A percentile compares a stretch with the other conserved stretches of the same genome.
Conservation (phyloP, 2,329 filamentous ascomycete genomes). For the Colletotrichum melonis region DNA sequence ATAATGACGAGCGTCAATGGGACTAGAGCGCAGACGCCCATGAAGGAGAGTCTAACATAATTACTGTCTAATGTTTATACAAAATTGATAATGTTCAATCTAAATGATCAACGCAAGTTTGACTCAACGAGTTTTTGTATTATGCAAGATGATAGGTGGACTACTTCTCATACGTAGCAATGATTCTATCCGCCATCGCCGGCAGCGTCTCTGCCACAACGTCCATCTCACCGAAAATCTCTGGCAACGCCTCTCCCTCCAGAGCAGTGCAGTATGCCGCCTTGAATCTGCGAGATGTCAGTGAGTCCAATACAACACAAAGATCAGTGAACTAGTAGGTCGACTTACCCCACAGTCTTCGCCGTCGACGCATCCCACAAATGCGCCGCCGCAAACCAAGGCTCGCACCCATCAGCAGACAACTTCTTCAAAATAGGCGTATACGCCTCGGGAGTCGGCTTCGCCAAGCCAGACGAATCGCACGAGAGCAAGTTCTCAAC, state of each 20-base stretch:
- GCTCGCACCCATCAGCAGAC: conserved; percentile 45
- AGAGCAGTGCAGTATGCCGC: conserved; percentile 61
- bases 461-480: conserved; percentile 58
- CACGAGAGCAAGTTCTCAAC: conserved; percentile 63
- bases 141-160: neutral
- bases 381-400: conserved; percentile 70
- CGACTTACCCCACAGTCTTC: conserved; percentile 52
- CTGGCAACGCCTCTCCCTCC: conserved; percentile 22
- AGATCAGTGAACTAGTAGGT: neutral
- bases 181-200: conserved; percentile 58
- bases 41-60: too few species aligned
- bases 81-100: neutral
- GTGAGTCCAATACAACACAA: neutral
- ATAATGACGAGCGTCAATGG: neutral
- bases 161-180: conserved; percentile 38
- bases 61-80: neutral
- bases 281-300: conserved; percentile 48
- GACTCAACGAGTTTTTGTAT: neutral
- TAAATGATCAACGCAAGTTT: neutral
- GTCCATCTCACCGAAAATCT: conserved; percentile 61
- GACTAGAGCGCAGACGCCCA: neutral
- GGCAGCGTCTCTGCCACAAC: conserved; percentile 58
- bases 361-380: conserved; percentile 70
- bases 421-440: conserved; percentile 54
- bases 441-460: conserved; percentile 62